Percentiles rank a stretch among this genome's conserved stretches.
These are phyloP conservation scores for Pythium volutum DNA, from an alignment of 352 stramenopile genomes.

Conservation along the genomic window DNA sequence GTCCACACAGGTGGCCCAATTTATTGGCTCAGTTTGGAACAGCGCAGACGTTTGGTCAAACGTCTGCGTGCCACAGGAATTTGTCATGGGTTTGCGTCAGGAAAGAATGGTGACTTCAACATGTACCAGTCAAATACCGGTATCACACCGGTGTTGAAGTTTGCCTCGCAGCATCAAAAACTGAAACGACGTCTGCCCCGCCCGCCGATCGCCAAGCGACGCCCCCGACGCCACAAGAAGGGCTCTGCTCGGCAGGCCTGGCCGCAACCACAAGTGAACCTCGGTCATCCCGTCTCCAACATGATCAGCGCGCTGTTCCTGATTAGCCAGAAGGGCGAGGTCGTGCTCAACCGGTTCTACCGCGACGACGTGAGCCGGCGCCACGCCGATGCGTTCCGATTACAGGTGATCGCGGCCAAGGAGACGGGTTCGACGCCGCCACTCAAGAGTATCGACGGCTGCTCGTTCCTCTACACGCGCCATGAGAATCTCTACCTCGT, in stretches of 20 bases:
- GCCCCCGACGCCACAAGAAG: background rate
- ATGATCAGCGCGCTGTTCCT: slow-evolving; percentile 85
- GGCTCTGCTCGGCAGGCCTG: background rate
- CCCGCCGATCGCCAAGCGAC: slow-evolving; percentile 20
- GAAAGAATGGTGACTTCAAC: slow-evolving; percentile 18
- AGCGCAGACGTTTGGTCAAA: slow-evolving; percentile 23
- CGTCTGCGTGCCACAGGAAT: slow-evolving; percentile 21
- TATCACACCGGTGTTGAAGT: slow-evolving; percentile 17
- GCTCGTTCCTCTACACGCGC: slow-evolving; percentile 97
- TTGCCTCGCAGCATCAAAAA: background rate
- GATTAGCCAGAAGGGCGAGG: slow-evolving; percentile 79
- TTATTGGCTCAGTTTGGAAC: background rate
- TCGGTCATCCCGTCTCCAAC: background rate
- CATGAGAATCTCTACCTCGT: slow-evolving; percentile 98
- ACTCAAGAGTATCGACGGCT: slow-evolving; percentile 96
- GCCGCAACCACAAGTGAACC: background rate
- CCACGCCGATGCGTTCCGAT: slow-evolving; percentile 62
- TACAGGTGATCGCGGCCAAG: slow-evolving; percentile 95
- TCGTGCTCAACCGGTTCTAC: slow-evolving; percentile 83
- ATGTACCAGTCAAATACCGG: slow-evolving; percentile 1
- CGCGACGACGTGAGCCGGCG: slow-evolving; percentile 74
- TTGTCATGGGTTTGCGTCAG: slow-evolving; percentile 10
- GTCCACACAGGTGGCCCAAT: slow-evolving; percentile 8
- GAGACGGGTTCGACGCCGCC: slow-evolving; percentile 93
- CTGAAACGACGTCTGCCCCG: slow-evolving; percentile 20